Evolutionary conservation across 768 basidiomycete genomes (phyloP).

Genomic region (Dioszegia crocea): DNA sequence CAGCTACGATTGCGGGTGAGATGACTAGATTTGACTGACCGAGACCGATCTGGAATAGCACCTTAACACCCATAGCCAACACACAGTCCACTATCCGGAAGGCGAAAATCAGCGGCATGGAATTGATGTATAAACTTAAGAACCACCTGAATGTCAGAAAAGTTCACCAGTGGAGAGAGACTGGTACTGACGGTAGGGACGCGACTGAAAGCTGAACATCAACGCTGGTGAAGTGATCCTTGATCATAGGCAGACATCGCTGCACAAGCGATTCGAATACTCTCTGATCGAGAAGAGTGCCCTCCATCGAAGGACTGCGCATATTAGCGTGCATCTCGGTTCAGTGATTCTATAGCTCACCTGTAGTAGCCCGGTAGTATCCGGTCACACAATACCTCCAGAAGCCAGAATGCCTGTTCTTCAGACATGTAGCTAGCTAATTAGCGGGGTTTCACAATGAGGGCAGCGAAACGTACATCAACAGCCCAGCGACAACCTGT

Average conservation of each 20-base stretch:
- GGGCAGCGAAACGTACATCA: slow-evolving; percentile 39
- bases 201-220: slow-evolving; percentile 97
- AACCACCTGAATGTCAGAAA: slow-evolving; percentile 64
- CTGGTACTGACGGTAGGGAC: slow-evolving; percentile 65
- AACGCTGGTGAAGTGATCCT: slow-evolving; percentile 82
- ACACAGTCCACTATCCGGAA: slow-evolving; percentile 97
- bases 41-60: slow-evolving; percentile 89
- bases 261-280: slow-evolving; percentile 94
- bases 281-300: slow-evolving; percentile 94
- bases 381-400: slow-evolving; percentile 90
- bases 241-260: slow-evolving; percentile 82
- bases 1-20: not conserved
- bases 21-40: no score
- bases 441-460: not conserved
- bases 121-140: slow-evolving; percentile 74
- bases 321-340: not conserved
- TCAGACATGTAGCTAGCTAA: slow-evolving; percentile 90
- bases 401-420: slow-evolving; percentile 95
- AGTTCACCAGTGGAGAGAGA: not conserved
- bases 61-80: slow-evolving; percentile 98
- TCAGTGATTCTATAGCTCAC: slow-evolving; percentile 53
- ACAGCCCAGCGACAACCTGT: slow-evolving; percentile 61
- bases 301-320: slow-evolving; percentile 90
- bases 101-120: slow-evolving; percentile 78
- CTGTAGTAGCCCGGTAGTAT: slow-evolving; percentile 96